Evolutionary conservation across 495 filamentous ascomycete species (phyloP).

Genomic region (Massariosphaeria phaeospora): DNA sequence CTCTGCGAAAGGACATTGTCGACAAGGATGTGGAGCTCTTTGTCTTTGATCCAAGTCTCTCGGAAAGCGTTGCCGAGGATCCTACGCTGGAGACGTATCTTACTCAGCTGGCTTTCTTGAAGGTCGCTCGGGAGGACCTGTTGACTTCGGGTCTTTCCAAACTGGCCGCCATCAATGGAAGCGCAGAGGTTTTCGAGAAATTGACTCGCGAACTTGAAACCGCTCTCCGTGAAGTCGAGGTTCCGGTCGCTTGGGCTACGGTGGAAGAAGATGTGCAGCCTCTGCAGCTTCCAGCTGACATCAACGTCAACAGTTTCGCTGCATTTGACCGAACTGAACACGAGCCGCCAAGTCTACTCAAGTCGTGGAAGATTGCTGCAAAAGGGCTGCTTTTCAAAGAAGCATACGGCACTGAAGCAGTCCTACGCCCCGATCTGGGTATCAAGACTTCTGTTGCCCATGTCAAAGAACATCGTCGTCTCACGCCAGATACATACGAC

Average conservation of each 20-base stretch:
- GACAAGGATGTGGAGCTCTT: constrained; percentile 64
- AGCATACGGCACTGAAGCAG: constrained; percentile 68
- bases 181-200: constrained; percentile 53
- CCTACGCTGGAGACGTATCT: constrained; percentile 52
- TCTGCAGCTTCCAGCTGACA: constrained; percentile 51
- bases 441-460: constrained; percentile 81
- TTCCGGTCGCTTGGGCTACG: constrained; percentile 74
- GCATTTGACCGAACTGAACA: constrained; percentile 71
- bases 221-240: constrained; percentile 63
- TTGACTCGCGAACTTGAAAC: constrained; percentile 63
- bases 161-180: constrained; percentile 53
- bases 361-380: constrained; percentile 73
- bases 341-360: constrained; percentile 61
- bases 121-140: constrained; percentile 58
- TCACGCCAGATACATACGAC: constrained; percentile 85
- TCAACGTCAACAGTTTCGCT: constrained; percentile 74
- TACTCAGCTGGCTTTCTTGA: constrained; percentile 74
- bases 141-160: constrained; percentile 51
- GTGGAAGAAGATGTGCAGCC: constrained; percentile 53
- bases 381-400: constrained; percentile 92
- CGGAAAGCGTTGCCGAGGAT: constrained; percentile 60
- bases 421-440: constrained; percentile 76
- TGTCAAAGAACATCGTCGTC: constrained; percentile 89
- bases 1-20: constrained; percentile 61
- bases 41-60: constrained; percentile 63